A percentile compares a stretch with the other conserved stretches of the same genome.
Conservation (phyloP, 1,284 basidiomycete genomes). For the Apiotrichum akiyoshidainum region DNA sequence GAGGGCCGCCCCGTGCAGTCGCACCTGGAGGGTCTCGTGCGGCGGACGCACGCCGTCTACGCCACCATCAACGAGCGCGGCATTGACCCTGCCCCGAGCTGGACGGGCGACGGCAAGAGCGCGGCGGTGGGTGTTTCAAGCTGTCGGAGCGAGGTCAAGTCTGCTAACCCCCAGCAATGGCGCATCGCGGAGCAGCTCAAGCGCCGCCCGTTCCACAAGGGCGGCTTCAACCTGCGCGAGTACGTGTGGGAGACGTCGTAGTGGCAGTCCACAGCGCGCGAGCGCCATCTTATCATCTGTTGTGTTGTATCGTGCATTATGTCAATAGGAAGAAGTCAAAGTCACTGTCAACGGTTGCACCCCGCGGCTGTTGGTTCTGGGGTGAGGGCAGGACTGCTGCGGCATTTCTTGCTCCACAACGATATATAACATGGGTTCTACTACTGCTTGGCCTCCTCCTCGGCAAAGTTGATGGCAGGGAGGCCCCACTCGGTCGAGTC, state of each 20-base stretch:
- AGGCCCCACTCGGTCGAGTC: constrained; percentile 46
- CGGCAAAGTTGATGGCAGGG: constrained; percentile 15
- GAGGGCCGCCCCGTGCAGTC: constrained; percentile 27
- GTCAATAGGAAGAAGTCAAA: neutral
- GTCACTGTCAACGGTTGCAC: neutral
- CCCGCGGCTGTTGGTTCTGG: too few species aligned
- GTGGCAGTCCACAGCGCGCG: neutral
- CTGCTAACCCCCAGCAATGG: constrained; percentile 9
- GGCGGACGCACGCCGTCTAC: constrained; percentile 32
- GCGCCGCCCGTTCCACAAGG: constrained; percentile 19
- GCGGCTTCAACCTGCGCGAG: constrained; percentile 21
- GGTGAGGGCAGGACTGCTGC: too few species aligned
- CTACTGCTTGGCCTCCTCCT: neutral
- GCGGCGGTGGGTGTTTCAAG: constrained; percentile 1
- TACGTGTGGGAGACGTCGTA: constrained; percentile 21
- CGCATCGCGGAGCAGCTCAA: constrained; percentile 23
- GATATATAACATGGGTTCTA: too few species aligned
- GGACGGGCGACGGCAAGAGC: constrained; percentile 26
- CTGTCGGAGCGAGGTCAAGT: neutral
- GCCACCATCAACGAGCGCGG: constrained; percentile 26
- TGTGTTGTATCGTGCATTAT: constrained; percentile 2
- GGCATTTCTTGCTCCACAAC: too few species aligned
- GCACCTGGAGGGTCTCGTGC: constrained; percentile 32
- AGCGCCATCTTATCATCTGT: neutral
- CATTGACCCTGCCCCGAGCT: constrained; percentile 35